These are phyloP conservation scores for Cutaneotrichosporon sp. DNA, from an alignment of 1,284 basidiomycete species.

Conservation along the genomic window DNA sequence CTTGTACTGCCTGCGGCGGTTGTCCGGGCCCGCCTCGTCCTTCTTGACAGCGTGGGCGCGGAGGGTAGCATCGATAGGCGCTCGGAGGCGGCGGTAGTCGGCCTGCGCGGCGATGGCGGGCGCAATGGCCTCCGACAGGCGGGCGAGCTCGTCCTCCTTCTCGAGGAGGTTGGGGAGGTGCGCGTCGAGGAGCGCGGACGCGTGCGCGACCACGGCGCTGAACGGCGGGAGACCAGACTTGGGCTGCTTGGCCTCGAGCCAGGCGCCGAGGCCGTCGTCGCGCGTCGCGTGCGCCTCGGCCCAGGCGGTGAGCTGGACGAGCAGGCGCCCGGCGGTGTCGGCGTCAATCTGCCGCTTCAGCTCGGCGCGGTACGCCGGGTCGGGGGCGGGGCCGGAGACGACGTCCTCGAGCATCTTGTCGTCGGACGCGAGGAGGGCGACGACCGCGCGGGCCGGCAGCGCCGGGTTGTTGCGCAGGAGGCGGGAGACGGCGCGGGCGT, in stretches of 20 bases:
- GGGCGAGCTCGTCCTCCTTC: conserved; percentile 32
- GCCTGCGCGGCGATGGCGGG: conserved; percentile 44
- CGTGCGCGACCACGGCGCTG: conserved; percentile 35
- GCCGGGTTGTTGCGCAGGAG: conserved; percentile 28
- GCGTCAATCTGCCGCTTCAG: conserved; percentile 36
- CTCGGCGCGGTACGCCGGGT: conserved; percentile 44
- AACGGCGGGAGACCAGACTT: conserved; percentile 17
- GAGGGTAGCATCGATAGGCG: conserved; percentile 49
- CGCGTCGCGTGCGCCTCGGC: conserved; percentile 35
- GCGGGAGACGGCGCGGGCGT: conserved; percentile 23
- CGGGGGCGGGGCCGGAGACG: conserved; percentile 37
- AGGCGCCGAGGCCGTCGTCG: conserved; percentile 33
- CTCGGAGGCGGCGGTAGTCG: conserved; percentile 43
- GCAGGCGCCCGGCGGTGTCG: conserved; percentile 37
- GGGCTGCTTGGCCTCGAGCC: conserved; percentile 27
- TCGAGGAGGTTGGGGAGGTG: conserved; percentile 47
- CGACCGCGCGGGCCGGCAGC: conserved; percentile 37
- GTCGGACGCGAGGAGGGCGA: conserved; percentile 33
- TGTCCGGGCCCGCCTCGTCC: conserved; percentile 17
- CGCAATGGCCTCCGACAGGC: conserved; percentile 34
- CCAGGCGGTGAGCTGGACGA: conserved; percentile 38
- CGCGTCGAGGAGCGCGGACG: conserved; percentile 49
- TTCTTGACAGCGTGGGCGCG: conserved; percentile 31
- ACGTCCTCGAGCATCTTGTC: conserved; percentile 33
- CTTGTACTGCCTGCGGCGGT: conserved; percentile 1